phyloP scores from a whole-genome alignment of 306 rosid species.

The Cucurbita argyrosperma region DNA sequence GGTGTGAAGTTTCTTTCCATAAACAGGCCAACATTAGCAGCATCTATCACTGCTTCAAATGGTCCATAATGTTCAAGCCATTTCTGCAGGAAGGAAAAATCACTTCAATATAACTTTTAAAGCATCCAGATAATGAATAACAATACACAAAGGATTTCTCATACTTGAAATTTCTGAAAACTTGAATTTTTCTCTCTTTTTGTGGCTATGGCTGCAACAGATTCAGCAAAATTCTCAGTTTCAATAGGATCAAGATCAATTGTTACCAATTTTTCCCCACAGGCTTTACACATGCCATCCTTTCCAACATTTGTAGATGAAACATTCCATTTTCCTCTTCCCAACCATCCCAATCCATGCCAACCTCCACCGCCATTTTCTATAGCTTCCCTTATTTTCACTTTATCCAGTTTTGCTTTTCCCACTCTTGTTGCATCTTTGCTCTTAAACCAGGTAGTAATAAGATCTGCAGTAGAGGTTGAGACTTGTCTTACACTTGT shows the following conservation, averaged over 20 bases:
- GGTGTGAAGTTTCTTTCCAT: slow-evolving; percentile 62
- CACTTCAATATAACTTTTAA: background rate
- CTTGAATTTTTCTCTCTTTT: slow-evolving; percentile 50
- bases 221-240: slow-evolving; percentile 75
- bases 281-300: slow-evolving; percentile 71
- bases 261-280: slow-evolving; percentile 51
- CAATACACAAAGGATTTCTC: slow-evolving; percentile 9
- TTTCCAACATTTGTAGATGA: slow-evolving; percentile 36
- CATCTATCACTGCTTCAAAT: slow-evolving; percentile 91
- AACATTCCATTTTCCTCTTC: slow-evolving; percentile 72
- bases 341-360: slow-evolving; percentile 96
- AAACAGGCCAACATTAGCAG: slow-evolving; percentile 75
- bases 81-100: slow-evolving; percentile 38
- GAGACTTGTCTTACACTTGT: slow-evolving; percentile 51
- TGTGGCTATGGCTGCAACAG: slow-evolving; percentile 66
- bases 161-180: slow-evolving; percentile 82
- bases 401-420: slow-evolving; percentile 54
- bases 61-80: slow-evolving; percentile 90
- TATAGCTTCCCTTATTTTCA: slow-evolving; percentile 33
- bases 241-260: slow-evolving; percentile 87
- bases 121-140: background rate
- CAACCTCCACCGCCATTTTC: slow-evolving; percentile 90
- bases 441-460: slow-evolving; percentile 54
- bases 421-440: slow-evolving; percentile 64
- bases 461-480: slow-evolving; percentile 39